Conservation (phyloP, 2,329 filamentous ascomycete species). For the Tolypocladium pustulatum region DNA sequence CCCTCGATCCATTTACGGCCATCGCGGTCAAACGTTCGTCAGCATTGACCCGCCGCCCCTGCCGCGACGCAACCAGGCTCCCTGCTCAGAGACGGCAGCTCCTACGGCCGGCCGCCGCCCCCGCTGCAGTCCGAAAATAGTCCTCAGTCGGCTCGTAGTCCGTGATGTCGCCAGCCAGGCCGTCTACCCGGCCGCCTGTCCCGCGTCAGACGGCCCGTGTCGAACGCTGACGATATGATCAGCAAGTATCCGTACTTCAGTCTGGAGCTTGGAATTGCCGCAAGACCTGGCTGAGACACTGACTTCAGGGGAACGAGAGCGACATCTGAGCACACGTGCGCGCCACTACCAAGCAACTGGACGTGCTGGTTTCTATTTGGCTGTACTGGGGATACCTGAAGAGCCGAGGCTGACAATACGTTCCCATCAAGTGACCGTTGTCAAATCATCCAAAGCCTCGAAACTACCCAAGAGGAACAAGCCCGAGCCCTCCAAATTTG, state of each 20-base stretch:
- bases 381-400: neutral
- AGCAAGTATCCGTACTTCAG: neutral
- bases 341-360: neutral
- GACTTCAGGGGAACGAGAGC: neutral
- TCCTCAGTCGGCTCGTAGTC: neutral
- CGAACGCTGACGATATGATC: slow-evolving; percentile 2
- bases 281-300: slow-evolving; percentile 4
- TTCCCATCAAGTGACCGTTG: neutral
- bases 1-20: neutral
- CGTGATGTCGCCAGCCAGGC: neutral
- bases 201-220: neutral
- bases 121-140: neutral
- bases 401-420: neutral
- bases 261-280: neutral
- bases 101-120: neutral
- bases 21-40: neutral
- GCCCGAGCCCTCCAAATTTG: neutral
- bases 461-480: neutral
- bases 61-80: neutral
- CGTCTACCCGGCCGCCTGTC: neutral
- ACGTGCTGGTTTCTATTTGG: neutral
- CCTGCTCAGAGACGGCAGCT: neutral
- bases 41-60: neutral
- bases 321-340: neutral
- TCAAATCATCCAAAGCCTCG: neutral